These are phyloP conservation scores for Suillus weaverae DNA, from an alignment of 768 basidiomycete genomes.

Conservation along the genomic window DNA sequence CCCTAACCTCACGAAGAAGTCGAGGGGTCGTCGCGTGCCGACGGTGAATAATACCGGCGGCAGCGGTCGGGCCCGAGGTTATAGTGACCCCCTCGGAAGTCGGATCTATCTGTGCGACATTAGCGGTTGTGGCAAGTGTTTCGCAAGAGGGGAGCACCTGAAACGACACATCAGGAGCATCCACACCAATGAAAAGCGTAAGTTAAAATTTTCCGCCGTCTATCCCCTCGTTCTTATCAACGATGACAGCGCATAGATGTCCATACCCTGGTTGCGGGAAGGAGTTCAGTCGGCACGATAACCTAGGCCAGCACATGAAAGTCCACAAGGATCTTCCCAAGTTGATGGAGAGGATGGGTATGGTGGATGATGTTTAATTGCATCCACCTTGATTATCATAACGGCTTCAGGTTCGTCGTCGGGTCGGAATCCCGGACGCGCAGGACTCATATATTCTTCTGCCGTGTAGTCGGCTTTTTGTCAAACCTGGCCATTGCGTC, in stretches of 20 bases:
- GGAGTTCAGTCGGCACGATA: constrained; percentile 85
- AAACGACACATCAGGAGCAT: constrained; percentile 88
- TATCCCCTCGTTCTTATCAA: constrained; percentile 13
- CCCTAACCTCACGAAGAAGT: constrained; percentile 70
- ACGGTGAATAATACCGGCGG: constrained; percentile 39
- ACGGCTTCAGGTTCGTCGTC: not conserved
- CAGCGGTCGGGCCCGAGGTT: constrained; percentile 21
- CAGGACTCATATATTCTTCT: not conserved
- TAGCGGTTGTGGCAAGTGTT: constrained; percentile 83
- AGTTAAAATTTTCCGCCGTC: constrained; percentile 29
- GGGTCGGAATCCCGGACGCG: not conserved
- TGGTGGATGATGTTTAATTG: constrained; percentile 1
- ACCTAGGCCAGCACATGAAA: constrained; percentile 85
- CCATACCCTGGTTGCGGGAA: constrained; percentile 78
- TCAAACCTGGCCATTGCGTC: not conserved
- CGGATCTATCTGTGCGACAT: constrained; percentile 76
- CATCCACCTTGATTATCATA: not conserved
- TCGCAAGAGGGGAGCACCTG: constrained; percentile 85
- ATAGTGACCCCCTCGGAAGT: constrained; percentile 40
- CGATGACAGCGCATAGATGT: constrained; percentile 70
- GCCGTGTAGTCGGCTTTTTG: not conserved
- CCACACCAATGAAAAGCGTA: constrained; percentile 92
- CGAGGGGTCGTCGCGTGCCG: constrained; percentile 66
- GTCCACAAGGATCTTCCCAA: constrained; percentile 57
- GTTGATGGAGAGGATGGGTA: constrained; percentile 23